These are phyloP conservation scores for Dryadomyces quercivorus DNA, from an alignment of 2,329 filamentous ascomycete genomes.

Conservation along the genomic window DNA sequence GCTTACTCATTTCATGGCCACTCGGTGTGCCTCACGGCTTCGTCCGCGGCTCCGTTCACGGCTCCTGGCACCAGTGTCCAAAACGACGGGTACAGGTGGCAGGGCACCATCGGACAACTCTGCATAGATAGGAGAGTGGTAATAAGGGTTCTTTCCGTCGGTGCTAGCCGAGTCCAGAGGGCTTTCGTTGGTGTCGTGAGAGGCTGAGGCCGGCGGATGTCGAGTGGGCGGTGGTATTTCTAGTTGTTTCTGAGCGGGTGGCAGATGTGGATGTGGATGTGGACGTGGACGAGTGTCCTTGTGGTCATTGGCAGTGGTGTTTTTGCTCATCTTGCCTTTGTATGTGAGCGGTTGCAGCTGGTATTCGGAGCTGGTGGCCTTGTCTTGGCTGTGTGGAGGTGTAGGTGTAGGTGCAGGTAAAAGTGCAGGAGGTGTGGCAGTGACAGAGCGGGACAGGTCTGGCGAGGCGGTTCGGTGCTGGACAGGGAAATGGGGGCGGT, in stretches of 20 bases:
- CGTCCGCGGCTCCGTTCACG: background rate
- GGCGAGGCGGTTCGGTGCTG: background rate
- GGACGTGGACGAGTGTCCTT: background rate
- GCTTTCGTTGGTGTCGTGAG: too few relatives aligned
- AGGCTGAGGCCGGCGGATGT: background rate
- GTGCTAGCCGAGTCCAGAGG: background rate
- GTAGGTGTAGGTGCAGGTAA: background rate
- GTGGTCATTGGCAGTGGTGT: background rate
- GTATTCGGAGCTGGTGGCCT: background rate
- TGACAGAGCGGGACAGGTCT: background rate
- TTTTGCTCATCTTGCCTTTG: too few relatives aligned
- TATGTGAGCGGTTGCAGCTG: background rate
- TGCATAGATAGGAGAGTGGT: slow-evolving; percentile 5
- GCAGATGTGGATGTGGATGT: slow-evolving; percentile 1
- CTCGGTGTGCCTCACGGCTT: too few relatives aligned
- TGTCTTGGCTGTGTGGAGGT: background rate
- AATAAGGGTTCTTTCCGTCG: background rate
- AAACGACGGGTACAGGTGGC: background rate
- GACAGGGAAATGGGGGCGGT: background rate
- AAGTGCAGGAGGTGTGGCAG: background rate
- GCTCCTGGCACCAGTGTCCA: background rate
- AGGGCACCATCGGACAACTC: slow-evolving; percentile 4
- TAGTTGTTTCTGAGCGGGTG: background rate
- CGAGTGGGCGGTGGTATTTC: background rate
- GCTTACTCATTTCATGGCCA: too few relatives aligned